Evolutionary conservation across 805 yeast species (phyloP), one percentile per base, ranked within the genome.

Genomic region (Lachancea dasiensis): DNA sequence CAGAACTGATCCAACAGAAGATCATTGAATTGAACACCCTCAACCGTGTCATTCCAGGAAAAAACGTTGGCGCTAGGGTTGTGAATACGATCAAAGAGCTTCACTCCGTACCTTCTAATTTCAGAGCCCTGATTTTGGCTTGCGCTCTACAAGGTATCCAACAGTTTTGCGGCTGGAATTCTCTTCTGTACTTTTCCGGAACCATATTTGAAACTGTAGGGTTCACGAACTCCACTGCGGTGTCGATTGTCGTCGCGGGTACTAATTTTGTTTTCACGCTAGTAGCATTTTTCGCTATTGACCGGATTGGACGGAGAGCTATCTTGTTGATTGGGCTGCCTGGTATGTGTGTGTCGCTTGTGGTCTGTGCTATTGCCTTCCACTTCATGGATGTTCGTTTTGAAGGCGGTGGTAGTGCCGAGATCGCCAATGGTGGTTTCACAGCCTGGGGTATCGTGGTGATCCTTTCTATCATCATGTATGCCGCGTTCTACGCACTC

Each of bases 81-180:
- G 70, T 75, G 72, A 77, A 75, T 49, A 77, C 82, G 8, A 64
- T 81, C 46, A 74, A 71, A 46, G 70, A 77, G 45, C 67, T 82
- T 49, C 90, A 83, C 58, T 63, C 64, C 1, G 73, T 72, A 26
- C 85, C 86, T 27, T 80, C 94, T 1, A 89, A 90, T 61, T 76
- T 86, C 44, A 77, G 97, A 54, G 97, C 96, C 5, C 72, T 92
- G 44, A 68, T 89, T 23, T 78, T 90, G 53, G 92, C 90, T 8
- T 87, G 96, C 68, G 95, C 94, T 23, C 66, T 90, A 48, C 97
- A 92, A 65, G 96, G 95, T 41, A 82, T 92, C 54, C 97, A 90
- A 68, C 98, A 90, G 65, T 86, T 90, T 52, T 83, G 95, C 13
- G 97, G 97, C 48, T 90, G 90, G 76, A 92, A 90, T 65, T 86